Percentiles rank a stretch among this genome's conserved stretches.
Conservation (phyloP, 2,329 filamentous ascomycete species). For the Cryphonectria parasitica region DNA sequence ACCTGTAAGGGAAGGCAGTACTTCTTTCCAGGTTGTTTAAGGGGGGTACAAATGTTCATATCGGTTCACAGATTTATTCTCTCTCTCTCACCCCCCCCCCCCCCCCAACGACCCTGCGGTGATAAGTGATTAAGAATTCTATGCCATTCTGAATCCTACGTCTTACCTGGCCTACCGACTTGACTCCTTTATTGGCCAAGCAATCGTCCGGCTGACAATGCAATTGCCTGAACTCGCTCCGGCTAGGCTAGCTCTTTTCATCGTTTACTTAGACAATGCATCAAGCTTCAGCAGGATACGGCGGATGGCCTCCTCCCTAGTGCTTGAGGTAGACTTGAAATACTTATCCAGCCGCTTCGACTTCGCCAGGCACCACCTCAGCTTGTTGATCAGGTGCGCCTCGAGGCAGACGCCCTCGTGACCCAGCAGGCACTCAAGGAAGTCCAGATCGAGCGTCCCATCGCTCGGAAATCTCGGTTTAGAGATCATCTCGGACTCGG, state of each 20-base stretch:
- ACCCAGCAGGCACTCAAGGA: not conserved
- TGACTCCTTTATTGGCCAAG: not conserved
- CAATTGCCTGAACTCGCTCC: not conserved
- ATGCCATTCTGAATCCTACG: not conserved
- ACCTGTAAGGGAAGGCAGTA: not conserved
- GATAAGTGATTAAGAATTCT: not conserved
- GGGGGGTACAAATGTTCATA: not conserved
- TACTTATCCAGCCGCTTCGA: not conserved
- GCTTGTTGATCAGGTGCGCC: not conserved
- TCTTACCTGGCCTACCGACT: not conserved
- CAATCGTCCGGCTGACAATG: not conserved
- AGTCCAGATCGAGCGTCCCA: not conserved
- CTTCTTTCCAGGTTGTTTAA: not conserved
- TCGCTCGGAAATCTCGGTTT: not conserved
- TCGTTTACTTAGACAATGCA: not conserved
- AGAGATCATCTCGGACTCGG: too few species aligned
- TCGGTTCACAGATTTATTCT: not conserved
- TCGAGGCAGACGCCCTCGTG: not conserved
- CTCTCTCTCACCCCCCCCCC: not conserved
- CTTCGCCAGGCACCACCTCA: not conserved
- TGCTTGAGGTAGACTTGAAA: not conserved
- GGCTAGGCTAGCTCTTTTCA: not conserved
- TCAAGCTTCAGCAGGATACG: slow-evolving; percentile 1
- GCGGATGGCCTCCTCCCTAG: not conserved
- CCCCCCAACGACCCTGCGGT: not conserved